A percentile compares a stretch with the other conserved stretches of the same genome.
Evolutionary conservation across 768 basidiomycete genomes (phyloP).

Genomic region (Lactarius sp.): DNA sequence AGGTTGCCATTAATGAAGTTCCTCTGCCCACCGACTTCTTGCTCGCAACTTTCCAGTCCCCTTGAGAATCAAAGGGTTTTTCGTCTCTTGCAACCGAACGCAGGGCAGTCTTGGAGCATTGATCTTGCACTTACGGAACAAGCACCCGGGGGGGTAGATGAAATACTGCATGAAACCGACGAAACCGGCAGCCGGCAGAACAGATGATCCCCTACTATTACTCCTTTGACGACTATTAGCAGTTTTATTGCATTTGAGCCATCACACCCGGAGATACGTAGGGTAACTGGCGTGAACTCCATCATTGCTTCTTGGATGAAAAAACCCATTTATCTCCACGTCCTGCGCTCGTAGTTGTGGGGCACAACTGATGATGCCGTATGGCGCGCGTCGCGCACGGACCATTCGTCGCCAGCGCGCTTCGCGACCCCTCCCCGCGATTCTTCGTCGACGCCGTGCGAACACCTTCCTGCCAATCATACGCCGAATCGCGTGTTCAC

Average conservation of each 20-base stretch:
- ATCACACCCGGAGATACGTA: slow-evolving; percentile 16
- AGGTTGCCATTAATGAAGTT: neutral
- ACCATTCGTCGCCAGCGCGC: slow-evolving; percentile 3
- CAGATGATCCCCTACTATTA: slow-evolving; percentile 1
- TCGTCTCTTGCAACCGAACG: slow-evolving; percentile 1
- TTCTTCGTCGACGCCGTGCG: neutral
- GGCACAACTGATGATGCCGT: slow-evolving; percentile 5
- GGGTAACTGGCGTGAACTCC: neutral
- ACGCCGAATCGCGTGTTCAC: neutral
- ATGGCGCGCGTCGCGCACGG: slow-evolving; percentile 6
- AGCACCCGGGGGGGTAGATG: neutral
- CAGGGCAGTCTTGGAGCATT: neutral
- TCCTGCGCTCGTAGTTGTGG: neutral
- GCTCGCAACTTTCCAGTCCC: neutral
- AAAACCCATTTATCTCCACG: slow-evolving; percentile 15
- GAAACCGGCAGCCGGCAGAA: neutral
- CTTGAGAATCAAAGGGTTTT: neutral
- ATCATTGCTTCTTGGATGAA: neutral
- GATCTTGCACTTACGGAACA: neutral
- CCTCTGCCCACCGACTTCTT: neutral
- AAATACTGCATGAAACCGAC: neutral
- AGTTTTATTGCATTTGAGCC: neutral
- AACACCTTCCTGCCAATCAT: neutral
- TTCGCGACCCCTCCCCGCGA: slow-evolving; percentile 1
- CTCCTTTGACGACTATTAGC: neutral